Percentiles rank a stretch among this genome's conserved stretches.
These are phyloP conservation scores for Xylariales sp. DNA, from an alignment of 2,329 filamentous ascomycete genomes.

Conservation along the genomic window DNA sequence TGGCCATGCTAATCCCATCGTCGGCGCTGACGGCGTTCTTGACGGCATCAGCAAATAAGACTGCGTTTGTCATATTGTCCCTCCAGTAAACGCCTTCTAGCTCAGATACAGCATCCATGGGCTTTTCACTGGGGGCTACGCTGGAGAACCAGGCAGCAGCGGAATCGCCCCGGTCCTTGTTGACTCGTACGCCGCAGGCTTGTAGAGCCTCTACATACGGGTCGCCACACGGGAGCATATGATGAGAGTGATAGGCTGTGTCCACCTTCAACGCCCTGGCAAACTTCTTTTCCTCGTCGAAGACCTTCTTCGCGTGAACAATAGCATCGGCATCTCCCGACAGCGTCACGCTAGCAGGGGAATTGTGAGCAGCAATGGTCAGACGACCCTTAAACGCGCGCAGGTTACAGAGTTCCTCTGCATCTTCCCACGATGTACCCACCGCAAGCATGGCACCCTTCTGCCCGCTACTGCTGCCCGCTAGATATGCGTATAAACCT, in stretches of 20 bases:
- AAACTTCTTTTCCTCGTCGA: conserved; percentile 46
- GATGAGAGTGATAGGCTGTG: conserved; percentile 56
- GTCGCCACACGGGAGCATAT: conserved; percentile 49
- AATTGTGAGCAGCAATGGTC: conserved; percentile 52
- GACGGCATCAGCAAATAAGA: neutral
- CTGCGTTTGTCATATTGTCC: neutral
- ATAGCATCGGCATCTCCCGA: conserved; percentile 51
- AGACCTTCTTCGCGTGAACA: conserved; percentile 37
- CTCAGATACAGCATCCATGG: neutral
- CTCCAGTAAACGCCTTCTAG: neutral
- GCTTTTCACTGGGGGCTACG: neutral
- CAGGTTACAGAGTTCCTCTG: conserved; percentile 41
- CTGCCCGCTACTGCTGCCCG: conserved; percentile 1
- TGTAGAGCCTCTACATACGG: conserved; percentile 34
- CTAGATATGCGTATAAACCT: conserved; percentile 50
- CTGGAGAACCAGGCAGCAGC: conserved; percentile 8
- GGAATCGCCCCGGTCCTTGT: neutral
- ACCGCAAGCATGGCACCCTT: conserved; percentile 62
- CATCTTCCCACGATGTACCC: conserved; percentile 53
- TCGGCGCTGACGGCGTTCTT: neutral
- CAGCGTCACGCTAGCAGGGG: conserved; percentile 52
- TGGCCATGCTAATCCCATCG: conserved; percentile 44
- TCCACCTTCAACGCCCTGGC: conserved; percentile 51
- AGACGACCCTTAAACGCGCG: conserved; percentile 46
- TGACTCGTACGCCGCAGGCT: conserved; percentile 26